phyloP scores from a whole-genome alignment of 2,329 filamentous ascomycete genomes.

The Fusarium sp. region DNA sequence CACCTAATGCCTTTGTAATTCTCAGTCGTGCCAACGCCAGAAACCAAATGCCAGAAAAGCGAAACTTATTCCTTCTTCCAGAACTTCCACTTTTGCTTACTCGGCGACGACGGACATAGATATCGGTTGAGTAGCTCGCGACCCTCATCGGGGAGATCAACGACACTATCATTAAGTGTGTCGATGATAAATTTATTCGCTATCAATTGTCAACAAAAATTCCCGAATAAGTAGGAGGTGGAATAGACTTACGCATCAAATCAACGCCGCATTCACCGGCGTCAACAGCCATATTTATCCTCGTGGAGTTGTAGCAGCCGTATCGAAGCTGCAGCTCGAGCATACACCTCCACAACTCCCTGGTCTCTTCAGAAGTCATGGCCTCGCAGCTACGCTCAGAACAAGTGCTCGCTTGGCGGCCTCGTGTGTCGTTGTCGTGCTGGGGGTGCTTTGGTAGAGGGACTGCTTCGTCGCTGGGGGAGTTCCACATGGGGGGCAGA shows the following conservation, averaged over 20 bases:
- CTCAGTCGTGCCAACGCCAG: constrained; percentile 13
- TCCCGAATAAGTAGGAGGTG: fast-evolving
- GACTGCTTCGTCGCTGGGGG: constrained; percentile 30
- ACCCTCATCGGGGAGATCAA: constrained; percentile 55
- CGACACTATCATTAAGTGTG: constrained; percentile 55
- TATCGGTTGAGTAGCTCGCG: constrained; percentile 54
- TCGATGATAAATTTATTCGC: constrained; percentile 59
- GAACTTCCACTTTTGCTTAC: constrained; percentile 48
- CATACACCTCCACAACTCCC: constrained; percentile 63
- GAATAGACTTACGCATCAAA: constrained; percentile 59
- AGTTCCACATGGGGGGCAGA: constrained; percentile 41
- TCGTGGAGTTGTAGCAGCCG: constrained; percentile 63
- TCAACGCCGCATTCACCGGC: constrained; percentile 56
- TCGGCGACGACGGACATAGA: constrained; percentile 36
- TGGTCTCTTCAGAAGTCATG: constrained; percentile 56
- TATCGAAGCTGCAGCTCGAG: constrained; percentile 61
- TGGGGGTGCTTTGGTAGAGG: constrained; percentile 32
- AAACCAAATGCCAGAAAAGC: neutral
- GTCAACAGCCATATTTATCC: constrained; percentile 62
- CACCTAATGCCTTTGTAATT: neutral
- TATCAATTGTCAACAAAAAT: constrained; percentile 28
- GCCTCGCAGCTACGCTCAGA: constrained; percentile 51
- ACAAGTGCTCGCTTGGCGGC: constrained; percentile 48
- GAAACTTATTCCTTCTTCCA: constrained; percentile 47
- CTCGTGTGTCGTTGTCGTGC: constrained; percentile 21